Evolutionary conservation across 345 rosid species (phyloP), one percentile per base, ranked within the genome.

Genomic region (Salix caprea): DNA sequence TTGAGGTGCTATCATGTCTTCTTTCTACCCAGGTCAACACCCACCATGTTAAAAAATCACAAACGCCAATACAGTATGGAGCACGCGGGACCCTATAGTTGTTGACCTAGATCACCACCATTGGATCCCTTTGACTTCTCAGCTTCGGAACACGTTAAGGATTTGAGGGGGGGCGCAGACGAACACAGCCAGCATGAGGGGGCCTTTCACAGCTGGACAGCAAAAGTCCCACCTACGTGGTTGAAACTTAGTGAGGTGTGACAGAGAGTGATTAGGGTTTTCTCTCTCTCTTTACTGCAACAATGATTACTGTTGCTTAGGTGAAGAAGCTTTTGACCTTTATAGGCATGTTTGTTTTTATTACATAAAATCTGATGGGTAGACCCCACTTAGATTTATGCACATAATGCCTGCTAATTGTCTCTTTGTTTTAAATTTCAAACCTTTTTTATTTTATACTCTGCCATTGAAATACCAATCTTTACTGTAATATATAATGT

Each of bases 11-110:
- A 9, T 54, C 13, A 19, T 68, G 76, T 77, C 75, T 10, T 82
- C 65, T 36, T 74, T 37, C 40, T n/a, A 39, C 28, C 23, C 9
- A 67, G 75, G 88, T 86, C 88, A 86, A 83, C 78, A 86, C 82
- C 78, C 71, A 78, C 84, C 86, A 73, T 65, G 39, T 83, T 75
- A 24, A 81, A 77, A 70, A 62, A 61, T 65, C 72, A 48, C 56
- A 4, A n/a, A 71, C 32, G 39, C 48, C 65, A 39, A 77, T 74
- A 72, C 79, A 78, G 44, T 50, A 76, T 36, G 70, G 10, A 61
- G 50, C 77, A 76, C 4, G 7, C 71, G 74, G 87, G 84, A 7
- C 81, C 86, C 74, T 2, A 9, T 8, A 46, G 2, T 16, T 26
- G 4, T 36, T 42, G 48, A 34, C 73, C 19, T 32, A 5, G 39